Percentiles rank a stretch among this genome's conserved stretches.
Conservation (phyloP, 306 rosid species). For the Senna tora region DNA sequence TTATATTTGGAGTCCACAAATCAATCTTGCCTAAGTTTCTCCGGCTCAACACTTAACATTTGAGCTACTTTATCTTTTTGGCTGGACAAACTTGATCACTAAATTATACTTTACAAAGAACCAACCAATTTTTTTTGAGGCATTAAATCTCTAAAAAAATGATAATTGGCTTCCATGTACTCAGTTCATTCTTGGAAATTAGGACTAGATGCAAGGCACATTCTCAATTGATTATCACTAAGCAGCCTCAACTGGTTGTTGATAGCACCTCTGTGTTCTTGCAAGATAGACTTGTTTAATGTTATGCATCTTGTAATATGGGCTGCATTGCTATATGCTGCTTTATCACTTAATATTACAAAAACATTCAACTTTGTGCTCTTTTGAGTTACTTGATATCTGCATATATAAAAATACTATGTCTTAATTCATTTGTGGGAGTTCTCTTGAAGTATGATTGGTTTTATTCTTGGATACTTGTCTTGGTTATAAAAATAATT, state of each 20-base stretch:
- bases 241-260: constrained; percentile 7
- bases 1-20: too few relatives aligned
- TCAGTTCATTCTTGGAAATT: neutral
- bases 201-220: neutral
- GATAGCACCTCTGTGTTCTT: too few relatives aligned
- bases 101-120: neutral
- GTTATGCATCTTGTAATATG: neutral
- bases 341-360: neutral
- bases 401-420: neutral
- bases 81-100: constrained; percentile 7
- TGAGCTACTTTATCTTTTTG: neutral
- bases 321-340: neutral
- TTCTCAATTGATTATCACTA: neutral
- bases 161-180: neutral
- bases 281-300: neutral
- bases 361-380: neutral
- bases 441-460: neutral
- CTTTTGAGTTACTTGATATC: neutral
- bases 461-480: neutral
- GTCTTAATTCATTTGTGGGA: neutral
- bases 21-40: neutral
- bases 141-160: neutral
- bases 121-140: neutral
- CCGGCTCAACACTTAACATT: neutral
- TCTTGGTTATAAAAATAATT: neutral